phyloP scores from a whole-genome alignment of 164 flowering plant species.

The Vitis labrusca region DNA sequence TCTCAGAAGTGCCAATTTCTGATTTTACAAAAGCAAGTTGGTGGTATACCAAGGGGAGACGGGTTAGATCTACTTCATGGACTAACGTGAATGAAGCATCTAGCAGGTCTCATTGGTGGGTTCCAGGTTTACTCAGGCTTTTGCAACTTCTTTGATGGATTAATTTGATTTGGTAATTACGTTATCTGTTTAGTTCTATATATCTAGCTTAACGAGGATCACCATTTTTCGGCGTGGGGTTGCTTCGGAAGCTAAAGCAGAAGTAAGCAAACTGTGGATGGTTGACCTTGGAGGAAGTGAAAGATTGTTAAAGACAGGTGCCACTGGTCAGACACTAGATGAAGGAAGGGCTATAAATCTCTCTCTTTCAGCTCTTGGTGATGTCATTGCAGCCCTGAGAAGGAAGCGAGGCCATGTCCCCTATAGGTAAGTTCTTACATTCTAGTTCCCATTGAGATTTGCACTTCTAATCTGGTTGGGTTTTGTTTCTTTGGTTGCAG shows the following conservation, averaged over 20 bases:
- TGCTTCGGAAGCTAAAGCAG: slow-evolving; percentile 29
- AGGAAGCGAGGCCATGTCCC: slow-evolving; percentile 73
- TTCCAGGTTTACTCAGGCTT: slow-evolving; percentile 9
- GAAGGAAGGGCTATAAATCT: slow-evolving; percentile 89
- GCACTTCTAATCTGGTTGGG: not conserved
- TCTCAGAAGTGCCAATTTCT: slow-evolving; percentile 54
- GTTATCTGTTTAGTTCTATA: slow-evolving; percentile 46
- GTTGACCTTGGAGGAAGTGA: slow-evolving; percentile 96
- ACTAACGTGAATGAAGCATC: slow-evolving; percentile 80
- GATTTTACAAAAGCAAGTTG: slow-evolving; percentile 63
- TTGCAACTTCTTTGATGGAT: slow-evolving; percentile 8
- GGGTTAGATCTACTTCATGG: slow-evolving; percentile 73
- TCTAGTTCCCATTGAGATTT: too few species aligned
- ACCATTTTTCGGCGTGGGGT: slow-evolving; percentile 46
- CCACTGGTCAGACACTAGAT: slow-evolving; percentile 75
- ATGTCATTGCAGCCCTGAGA: slow-evolving; percentile 80
- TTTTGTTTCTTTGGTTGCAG: slow-evolving; percentile 45
- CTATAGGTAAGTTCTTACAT: slow-evolving; percentile 52
- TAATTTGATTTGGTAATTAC: slow-evolving; percentile 33
- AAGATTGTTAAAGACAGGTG: slow-evolving; percentile 77
- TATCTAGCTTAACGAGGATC: slow-evolving; percentile 73
- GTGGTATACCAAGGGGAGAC: slow-evolving; percentile 66
- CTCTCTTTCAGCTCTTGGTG: slow-evolving; percentile 85
- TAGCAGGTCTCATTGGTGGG: slow-evolving; percentile 94
- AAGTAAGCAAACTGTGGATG: slow-evolving; percentile 79